Conservation (phyloP, 305 asterid species). For the Petunia hybrid region DNA sequence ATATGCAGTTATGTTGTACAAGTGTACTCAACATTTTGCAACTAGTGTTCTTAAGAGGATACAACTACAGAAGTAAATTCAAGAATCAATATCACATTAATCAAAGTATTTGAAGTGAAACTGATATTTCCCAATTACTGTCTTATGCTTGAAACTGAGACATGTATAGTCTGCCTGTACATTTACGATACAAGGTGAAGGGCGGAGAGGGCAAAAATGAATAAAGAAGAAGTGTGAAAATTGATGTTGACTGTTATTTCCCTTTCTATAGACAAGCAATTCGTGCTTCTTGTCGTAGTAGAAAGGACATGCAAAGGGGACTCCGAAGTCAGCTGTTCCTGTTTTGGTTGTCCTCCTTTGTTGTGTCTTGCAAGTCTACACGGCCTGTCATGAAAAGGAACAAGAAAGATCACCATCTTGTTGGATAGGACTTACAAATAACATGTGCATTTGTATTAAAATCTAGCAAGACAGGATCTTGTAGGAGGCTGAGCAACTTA, state of each 20-base stretch:
- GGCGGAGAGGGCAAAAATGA: background rate
- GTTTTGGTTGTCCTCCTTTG: constrained; percentile 55
- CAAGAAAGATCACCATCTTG: background rate
- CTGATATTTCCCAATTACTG: constrained; percentile 4
- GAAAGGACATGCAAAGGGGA: constrained; percentile 17
- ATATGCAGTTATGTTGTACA: constrained; percentile 8
- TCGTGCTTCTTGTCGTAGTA: constrained; percentile 11
- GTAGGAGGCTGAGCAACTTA: constrained; percentile 9
- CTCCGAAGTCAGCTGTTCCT: constrained; percentile 32
- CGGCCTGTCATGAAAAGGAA: constrained; percentile 30
- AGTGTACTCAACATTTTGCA: background rate
- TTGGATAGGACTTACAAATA: background rate
- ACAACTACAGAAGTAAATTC: background rate
- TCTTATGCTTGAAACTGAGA: background rate
- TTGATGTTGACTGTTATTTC: background rate
- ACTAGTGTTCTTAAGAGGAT: background rate
- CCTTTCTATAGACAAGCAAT: background rate
- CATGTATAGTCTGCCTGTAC: constrained; percentile 23
- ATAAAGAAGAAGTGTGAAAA: background rate
- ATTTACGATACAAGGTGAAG: constrained; percentile 26
- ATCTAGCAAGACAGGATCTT: background rate
- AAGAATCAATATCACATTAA: constrained; percentile 17
- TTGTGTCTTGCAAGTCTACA: constrained; percentile 56
- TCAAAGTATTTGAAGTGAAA: constrained; percentile 22
- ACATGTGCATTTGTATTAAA: background rate